Percentiles rank a stretch among this genome's conserved stretches.
Evolutionary conservation across 2,329 filamentous ascomycete species (phyloP).

Genomic region (Fusarium sambucinum): DNA sequence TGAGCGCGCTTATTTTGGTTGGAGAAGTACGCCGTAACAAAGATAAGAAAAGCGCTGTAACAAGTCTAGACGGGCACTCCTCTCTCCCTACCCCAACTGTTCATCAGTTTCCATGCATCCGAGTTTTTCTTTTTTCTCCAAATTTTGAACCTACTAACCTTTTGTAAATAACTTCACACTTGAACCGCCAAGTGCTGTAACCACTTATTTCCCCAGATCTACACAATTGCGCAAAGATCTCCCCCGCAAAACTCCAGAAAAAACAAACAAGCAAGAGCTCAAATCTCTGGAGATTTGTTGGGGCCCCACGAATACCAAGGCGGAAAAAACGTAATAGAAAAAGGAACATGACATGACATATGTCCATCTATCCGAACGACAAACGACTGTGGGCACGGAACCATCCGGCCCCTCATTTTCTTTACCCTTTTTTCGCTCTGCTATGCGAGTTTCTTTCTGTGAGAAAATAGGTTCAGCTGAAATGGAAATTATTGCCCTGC

Average conservation of each 20-base stretch:
- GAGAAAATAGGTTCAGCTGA: neutral
- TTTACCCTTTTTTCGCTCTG: neutral
- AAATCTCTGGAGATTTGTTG: slow-evolving; percentile 27
- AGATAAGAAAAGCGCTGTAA: slow-evolving; percentile 30
- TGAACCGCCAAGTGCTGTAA: neutral
- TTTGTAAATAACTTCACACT: slow-evolving; percentile 24
- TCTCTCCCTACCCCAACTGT: slow-evolving; percentile 28
- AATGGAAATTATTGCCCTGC: slow-evolving; percentile 6
- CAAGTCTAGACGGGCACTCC: slow-evolving; percentile 3
- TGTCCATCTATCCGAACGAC: neutral
- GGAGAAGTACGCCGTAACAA: slow-evolving; percentile 24
- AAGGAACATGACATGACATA: slow-evolving; percentile 12
- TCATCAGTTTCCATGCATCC: neutral
- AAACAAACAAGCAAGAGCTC: slow-evolving; percentile 11
- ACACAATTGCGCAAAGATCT: slow-evolving; percentile 12
- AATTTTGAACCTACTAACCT: slow-evolving; percentile 13
- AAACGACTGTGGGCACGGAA: slow-evolving; percentile 30
- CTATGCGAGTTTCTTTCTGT: neutral
- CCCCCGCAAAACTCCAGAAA: slow-evolving; percentile 41
- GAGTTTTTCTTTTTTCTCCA: slow-evolving; percentile 24
- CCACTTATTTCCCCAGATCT: slow-evolving; percentile 22
- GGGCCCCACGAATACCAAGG: slow-evolving; percentile 44
- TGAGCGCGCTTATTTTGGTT: slow-evolving; percentile 31
- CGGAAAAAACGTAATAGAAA: slow-evolving; percentile 48
- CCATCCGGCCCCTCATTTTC: slow-evolving; percentile 21